Conservation (phyloP, 345 rosid species). For the Eucalyptus cloeziana region DNA sequence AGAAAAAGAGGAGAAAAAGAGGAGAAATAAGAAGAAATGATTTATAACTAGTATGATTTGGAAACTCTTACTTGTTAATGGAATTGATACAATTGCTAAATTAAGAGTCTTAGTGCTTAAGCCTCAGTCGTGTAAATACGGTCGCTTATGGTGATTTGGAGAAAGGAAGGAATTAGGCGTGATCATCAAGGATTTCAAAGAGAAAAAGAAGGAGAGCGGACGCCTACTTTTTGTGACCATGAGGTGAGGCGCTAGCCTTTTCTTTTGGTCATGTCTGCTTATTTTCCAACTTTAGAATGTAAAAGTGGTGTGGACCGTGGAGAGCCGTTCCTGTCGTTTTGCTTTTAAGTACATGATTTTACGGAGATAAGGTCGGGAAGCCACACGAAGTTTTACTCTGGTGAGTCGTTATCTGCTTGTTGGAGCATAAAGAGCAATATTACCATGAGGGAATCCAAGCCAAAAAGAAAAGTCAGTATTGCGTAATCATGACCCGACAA, state of each 20-base stretch:
- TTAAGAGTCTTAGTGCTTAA: not conserved
- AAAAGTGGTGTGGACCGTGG: not conserved
- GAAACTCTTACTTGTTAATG: not conserved
- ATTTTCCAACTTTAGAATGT: not conserved
- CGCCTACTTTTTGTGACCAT: not conserved
- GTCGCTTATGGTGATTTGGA: not conserved
- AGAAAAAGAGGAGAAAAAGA: not conserved
- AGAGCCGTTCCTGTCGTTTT: not conserved
- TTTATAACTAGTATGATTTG: not conserved
- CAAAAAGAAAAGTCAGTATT: not conserved
- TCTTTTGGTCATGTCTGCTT: not conserved
- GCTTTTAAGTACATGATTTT: not conserved
- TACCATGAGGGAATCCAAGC: not conserved
- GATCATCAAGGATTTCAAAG: not conserved
- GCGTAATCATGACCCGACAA: not conserved
- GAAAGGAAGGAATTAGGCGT: not conserved
- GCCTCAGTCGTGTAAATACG: not conserved
- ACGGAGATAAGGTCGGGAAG: not conserved
- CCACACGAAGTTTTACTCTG: not conserved
- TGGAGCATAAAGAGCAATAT: not conserved
- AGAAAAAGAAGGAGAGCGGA: not conserved
- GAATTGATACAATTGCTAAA: not conserved
- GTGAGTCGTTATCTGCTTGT: not conserved
- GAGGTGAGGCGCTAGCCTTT: not conserved
- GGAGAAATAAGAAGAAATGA: not conserved